phyloP scores from a whole-genome alignment of 768 basidiomycete genomes.

The Xerocomellus chrysenteron region DNA sequence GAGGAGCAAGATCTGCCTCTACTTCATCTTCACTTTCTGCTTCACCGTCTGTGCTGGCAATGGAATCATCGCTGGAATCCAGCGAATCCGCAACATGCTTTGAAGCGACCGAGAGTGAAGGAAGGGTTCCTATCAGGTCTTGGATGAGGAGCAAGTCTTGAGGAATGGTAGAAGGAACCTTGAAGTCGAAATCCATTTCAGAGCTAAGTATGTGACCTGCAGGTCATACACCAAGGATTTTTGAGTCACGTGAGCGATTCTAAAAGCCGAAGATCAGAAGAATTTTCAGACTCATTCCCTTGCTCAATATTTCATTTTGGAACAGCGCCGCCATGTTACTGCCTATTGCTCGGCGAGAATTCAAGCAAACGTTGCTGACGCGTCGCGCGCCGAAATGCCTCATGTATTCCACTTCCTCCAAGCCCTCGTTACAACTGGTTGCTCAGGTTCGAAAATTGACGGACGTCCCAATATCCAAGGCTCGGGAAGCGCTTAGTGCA shows the following conservation, averaged over 20 bases:
- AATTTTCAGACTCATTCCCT: not conserved
- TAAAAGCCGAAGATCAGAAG: too few relatives aligned
- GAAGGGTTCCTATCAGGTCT: conserved; percentile 50
- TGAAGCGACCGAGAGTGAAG: not conserved
- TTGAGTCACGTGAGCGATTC: conserved; percentile 22
- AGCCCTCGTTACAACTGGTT: conserved; percentile 73
- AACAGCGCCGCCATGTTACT: conserved; percentile 15
- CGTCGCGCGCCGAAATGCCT: not conserved
- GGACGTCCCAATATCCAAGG: conserved; percentile 83
- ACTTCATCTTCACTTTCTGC: conserved; percentile 71
- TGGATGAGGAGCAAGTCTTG: conserved; percentile 78
- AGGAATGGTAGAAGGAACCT: conserved; percentile 57
- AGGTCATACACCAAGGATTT: not conserved
- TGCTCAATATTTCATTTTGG: not conserved
- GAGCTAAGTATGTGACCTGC: not conserved
- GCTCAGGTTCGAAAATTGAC: conserved; percentile 81
- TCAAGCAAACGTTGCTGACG: not conserved
- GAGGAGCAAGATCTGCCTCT: conserved; percentile 54
- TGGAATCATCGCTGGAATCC: conserved; percentile 42
- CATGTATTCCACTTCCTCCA: conserved; percentile 55
- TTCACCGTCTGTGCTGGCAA: conserved; percentile 53
- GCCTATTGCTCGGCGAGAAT: conserved; percentile 2
- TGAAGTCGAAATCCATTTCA: conserved; percentile 46
- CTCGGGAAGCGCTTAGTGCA: conserved; percentile 79
- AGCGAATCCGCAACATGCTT: not conserved